Base-by-base conservation (phyloP, 2,329 filamentous ascomycete genomes). In the Gaeumannomyces sp. region DNA sequence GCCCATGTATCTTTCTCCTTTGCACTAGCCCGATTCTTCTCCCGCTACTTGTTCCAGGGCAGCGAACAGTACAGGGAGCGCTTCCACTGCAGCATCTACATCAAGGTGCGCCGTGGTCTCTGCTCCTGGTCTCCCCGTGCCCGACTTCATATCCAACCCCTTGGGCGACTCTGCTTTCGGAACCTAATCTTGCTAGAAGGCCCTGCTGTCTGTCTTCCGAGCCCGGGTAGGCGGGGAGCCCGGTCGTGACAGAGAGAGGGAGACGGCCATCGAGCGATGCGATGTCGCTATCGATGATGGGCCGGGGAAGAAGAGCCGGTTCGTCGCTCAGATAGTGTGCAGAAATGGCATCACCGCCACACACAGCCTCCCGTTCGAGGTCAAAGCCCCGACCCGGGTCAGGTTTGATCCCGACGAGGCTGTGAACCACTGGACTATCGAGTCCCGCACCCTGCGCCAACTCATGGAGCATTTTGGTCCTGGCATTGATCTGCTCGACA, bases 401-500 rank as follows among this genome's bases (percentile, higher is more conserved):
- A 86, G 90, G 61, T 94, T 94, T 73, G 86, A 89, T 73, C 84
- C 80, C 63, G 81, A 83, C 35, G 83, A 86, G 64, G 88, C 89
- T 1, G 80, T 79, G 1, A 90, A 92, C 67, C 82, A 83, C 66
- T 94, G 91, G 90, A 83, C 81, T 14, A 91, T 93, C 65, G 86
- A 88, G 22, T 88, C 90, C 3, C 81, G 86, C 66, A 88, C 88
- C 0, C 76, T 94, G 63, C 85, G 89, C 67, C 89, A 93, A 70
- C 84, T 92, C 67, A 88, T 91, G 76, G 91, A 93, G 66, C 90
- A 92, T 72, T 93, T 93, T 71, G 89, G 90, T 0, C 89, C 89
- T 1, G 90, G 89, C 6, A 92, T 91, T 38, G 91, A 94, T 73
- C 89, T 93, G 69, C 82, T 94, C 2, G 91, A 93, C 69, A 89